Conservation (phyloP, 345 rosid genomes). For the Aegle marmelos region DNA sequence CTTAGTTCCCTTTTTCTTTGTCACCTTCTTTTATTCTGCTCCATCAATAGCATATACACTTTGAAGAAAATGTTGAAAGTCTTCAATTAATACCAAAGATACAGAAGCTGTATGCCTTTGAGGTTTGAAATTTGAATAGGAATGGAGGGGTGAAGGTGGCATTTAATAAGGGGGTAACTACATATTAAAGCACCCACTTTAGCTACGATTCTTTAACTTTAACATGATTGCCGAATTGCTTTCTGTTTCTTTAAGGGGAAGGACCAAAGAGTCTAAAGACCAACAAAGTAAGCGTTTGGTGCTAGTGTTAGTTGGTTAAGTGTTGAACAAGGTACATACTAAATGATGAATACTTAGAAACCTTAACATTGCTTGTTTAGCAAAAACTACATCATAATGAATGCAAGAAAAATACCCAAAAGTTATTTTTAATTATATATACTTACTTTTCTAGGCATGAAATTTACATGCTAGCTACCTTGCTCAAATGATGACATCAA, state of each 20-base stretch:
- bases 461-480: neutral
- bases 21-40: neutral
- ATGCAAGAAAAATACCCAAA: neutral
- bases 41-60: neutral
- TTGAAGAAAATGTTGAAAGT: neutral
- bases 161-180: conserved; percentile 18
- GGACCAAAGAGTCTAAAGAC: conserved; percentile 17
- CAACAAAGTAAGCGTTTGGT: conserved; percentile 26
- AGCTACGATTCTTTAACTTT: conserved; percentile 13
- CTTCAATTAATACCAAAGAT: neutral
- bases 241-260: conserved; percentile 60
- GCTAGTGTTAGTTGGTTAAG: conserved; percentile 46
- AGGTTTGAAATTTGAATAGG: conserved; percentile 29
- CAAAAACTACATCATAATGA: conserved; percentile 12
- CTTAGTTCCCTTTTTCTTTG: neutral
- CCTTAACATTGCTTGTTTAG: conserved; percentile 12
- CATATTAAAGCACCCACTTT: conserved; percentile 24
- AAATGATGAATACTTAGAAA: conserved; percentile 24
- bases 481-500: neutral
- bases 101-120: neutral
- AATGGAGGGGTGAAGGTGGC: conserved; percentile 20
- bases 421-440: neutral
- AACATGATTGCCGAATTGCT: conserved; percentile 34
- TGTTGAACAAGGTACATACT: conserved; percentile 42
- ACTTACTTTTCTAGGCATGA: neutral